Evolutionary conservation across 352 stramenopile species (phyloP), one percentile per base, ranked within the genome.

Genomic region (Pythium rhizo-oryzae): DNA sequence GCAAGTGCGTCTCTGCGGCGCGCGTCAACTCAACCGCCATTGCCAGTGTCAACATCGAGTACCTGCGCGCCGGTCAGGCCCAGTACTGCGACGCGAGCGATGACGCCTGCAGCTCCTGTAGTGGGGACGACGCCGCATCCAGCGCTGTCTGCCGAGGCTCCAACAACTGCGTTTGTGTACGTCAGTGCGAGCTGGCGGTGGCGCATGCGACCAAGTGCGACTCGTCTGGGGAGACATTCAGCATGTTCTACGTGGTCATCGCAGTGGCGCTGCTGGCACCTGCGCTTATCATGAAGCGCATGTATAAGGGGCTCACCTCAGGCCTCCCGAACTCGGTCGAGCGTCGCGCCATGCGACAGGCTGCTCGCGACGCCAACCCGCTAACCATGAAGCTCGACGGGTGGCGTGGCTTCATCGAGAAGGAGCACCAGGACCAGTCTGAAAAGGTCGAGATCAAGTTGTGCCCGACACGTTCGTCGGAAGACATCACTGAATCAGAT

Each of bases 321-420:
- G 33, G 47, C 13, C 4, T 59, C 33, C 46, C 51, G 33, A 49
- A 19, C 16, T 25, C 59, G 0, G 23, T 21, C 2, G 59, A 58
- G 18, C 4, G 39, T n/a, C 46, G 59, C 2, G 49, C 39, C 30
- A 50, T 35, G 12, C 19, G 35, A 16, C 59, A n/a, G 19, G 47
- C 39, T 55, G 9, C 37, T n/a, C 50, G 25, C 57, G 23, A 18
- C 62, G 24, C 64, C 21, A 50, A 62, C 69, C 60, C 59, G 63
- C 46, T 72, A 47, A 59, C 71, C 1, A 69, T 81, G 23, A 79
- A 75, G 59, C 66, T 81, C 18, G 69, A 79, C 25, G 72, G 67
- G 43, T 81, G 75, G 75, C 66, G 69, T n/a, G 59, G 67, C 13
- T 62, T 72, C 28, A 66, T 67, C 33, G 21, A 55, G 24, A 39